phyloP scores from a whole-genome alignment of 768 basidiomycete genomes.

The Obba rivulosa region DNA sequence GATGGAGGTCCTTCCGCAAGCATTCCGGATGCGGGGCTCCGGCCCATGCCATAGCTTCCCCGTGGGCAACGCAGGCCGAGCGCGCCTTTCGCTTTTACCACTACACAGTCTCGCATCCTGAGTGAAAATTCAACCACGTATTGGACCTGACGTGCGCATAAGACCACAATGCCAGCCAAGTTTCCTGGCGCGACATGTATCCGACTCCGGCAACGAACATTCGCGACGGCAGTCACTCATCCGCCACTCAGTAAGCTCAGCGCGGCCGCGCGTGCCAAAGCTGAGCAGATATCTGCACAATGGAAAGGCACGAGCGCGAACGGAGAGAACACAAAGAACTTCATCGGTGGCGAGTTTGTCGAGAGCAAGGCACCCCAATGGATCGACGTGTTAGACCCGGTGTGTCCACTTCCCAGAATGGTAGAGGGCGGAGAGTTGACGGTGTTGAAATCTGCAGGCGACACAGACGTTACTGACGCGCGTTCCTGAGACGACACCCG shows the following conservation, averaged over 20 bases:
- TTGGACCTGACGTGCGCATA: neutral
- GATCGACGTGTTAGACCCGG: conserved; percentile 89
- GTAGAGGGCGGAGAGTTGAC: too few relatives aligned
- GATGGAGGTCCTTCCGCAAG: neutral
- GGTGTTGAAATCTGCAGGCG: conserved; percentile 41
- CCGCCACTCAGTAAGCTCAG: conserved; percentile 43
- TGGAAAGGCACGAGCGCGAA: conserved; percentile 87
- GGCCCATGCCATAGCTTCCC: neutral
- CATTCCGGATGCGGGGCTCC: conserved; percentile 7
- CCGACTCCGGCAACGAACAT: conserved; percentile 16
- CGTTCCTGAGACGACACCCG: conserved; percentile 81
- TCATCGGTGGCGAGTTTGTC: conserved; percentile 84
- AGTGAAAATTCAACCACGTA: neutral
- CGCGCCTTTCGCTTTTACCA: neutral
- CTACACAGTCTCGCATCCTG: too few relatives aligned
- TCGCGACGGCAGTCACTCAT: conserved; percentile 19
- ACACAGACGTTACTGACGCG: conserved; percentile 86
- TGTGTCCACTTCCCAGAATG: conserved; percentile 31
- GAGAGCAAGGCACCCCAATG: conserved; percentile 75
- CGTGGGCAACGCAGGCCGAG: neutral
- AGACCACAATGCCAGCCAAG: conserved; percentile 10
- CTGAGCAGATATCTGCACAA: conserved; percentile 61
- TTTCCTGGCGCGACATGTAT: conserved; percentile 8
- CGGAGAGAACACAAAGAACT: conserved; percentile 89
- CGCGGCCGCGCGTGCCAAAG: conserved; percentile 51